A percentile compares a stretch with the other conserved stretches of the same genome.
Evolutionary conservation across 2,329 filamentous ascomycete genomes (phyloP).

Genomic region (Beauveria sp.): DNA sequence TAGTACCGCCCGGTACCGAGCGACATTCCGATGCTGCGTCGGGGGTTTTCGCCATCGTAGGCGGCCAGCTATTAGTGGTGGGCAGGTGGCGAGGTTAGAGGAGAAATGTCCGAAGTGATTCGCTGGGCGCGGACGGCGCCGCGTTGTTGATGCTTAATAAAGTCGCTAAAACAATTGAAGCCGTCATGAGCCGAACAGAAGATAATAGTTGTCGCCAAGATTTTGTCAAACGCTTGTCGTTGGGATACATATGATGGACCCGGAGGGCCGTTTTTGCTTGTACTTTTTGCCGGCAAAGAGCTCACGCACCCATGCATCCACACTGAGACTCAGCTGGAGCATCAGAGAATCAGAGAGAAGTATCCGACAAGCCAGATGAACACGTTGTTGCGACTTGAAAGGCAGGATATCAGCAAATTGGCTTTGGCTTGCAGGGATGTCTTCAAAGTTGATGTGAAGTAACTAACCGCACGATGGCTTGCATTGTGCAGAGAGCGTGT

Average conservation of each 20-base stretch:
- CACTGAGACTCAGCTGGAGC: neutral
- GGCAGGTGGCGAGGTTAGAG: neutral
- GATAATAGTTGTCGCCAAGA: neutral
- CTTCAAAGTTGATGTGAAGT: too few species aligned
- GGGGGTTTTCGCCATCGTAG: neutral
- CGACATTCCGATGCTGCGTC: slow-evolving; percentile 5
- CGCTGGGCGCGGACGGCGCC: neutral
- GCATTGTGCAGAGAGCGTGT: neutral
- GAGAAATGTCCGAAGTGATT: neutral
- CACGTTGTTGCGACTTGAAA: too few species aligned
- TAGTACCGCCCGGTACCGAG: slow-evolving; percentile 4
- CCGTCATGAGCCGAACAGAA: neutral
- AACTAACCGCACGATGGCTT: slow-evolving; percentile 1
- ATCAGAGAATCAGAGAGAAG: neutral
- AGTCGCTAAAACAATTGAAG: neutral
- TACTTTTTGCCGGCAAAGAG: neutral
- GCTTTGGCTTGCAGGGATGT: too few species aligned
- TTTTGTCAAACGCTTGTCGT: neutral
- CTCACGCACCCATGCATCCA: neutral
- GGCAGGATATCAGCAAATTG: too few species aligned
- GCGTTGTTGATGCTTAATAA: neutral
- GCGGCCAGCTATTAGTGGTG: neutral
- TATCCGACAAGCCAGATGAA: too few species aligned
- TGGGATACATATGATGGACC: neutral
- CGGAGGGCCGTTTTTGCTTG: neutral